These are phyloP conservation scores for Phlebopus sp. DNA, from an alignment of 1,284 basidiomycete genomes.

Conservation along the genomic window DNA sequence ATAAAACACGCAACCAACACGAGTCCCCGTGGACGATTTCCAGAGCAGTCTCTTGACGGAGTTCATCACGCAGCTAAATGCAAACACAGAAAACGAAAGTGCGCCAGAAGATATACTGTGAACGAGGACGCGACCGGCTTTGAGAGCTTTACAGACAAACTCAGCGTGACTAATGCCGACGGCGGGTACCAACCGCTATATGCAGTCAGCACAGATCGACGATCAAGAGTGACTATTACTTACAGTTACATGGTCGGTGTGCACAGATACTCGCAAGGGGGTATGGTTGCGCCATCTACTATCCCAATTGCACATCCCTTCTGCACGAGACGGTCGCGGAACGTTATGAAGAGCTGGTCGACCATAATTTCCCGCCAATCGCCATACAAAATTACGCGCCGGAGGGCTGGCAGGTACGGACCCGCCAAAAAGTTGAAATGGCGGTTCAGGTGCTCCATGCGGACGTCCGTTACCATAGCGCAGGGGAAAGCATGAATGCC, in stretches of 20 bases:
- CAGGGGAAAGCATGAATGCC: slow-evolving; percentile 51
- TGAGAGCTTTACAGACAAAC: no score
- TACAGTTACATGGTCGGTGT: background rate
- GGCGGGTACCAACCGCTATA: no score
- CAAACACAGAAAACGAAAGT: no score
- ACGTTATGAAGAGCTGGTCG: slow-evolving; percentile 33
- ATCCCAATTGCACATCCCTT: slow-evolving; percentile 21
- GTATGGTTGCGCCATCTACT: slow-evolving; percentile 10
- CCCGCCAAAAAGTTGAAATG: slow-evolving; percentile 46
- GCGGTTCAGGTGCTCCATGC: slow-evolving; percentile 39
- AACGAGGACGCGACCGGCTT: no score
- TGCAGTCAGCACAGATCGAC: no score
- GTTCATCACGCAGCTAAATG: no score
- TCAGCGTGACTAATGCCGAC: no score
- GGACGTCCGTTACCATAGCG: slow-evolving; percentile 35
- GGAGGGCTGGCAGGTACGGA: slow-evolving; percentile 39
- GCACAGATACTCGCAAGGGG: slow-evolving; percentile 19
- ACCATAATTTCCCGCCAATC: slow-evolving; percentile 42
- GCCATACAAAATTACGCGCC: slow-evolving; percentile 45
- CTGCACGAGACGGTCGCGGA: slow-evolving; percentile 13
- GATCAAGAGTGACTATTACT: no score
- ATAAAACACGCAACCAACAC: slow-evolving; percentile 3
- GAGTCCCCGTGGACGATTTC: background rate
- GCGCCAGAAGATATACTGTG: no score
- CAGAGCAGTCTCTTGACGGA: no score